A percentile compares a stretch with the other conserved stretches of the same genome.
Conservation (phyloP, 2,329 filamentous ascomycete genomes). For the Hirsutella rhossiliensis region DNA sequence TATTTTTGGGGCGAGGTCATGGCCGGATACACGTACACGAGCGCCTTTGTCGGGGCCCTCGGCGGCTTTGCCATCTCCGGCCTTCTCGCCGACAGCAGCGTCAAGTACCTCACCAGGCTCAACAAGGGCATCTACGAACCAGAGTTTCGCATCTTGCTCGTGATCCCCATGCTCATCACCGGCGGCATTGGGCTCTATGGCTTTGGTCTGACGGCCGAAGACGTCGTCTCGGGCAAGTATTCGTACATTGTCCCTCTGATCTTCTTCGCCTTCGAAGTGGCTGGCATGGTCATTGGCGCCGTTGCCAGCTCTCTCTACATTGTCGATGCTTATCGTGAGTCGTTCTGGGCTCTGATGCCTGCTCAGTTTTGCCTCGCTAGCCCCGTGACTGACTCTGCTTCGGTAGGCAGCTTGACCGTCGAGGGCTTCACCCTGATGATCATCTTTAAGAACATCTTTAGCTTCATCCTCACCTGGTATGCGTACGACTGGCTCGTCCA, state of each 20-base stretch:
- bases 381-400: slow-evolving; percentile 2
- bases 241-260: slow-evolving; percentile 64
- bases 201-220: slow-evolving; percentile 61
- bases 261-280: slow-evolving; percentile 75
- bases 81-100: slow-evolving; percentile 59
- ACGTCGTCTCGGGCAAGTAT: slow-evolving; percentile 43
- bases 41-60: slow-evolving; percentile 74
- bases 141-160: slow-evolving; percentile 75
- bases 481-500: slow-evolving; percentile 72
- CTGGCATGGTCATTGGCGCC: slow-evolving; percentile 85
- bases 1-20: slow-evolving; percentile 71
- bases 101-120: slow-evolving; percentile 53
- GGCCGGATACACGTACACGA: slow-evolving; percentile 79
- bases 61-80: slow-evolving; percentile 68
- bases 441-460: slow-evolving; percentile 92
- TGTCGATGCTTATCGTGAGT: slow-evolving; percentile 79
- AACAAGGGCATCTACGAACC: slow-evolving; percentile 84
- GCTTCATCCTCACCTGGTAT: slow-evolving; percentile 71
- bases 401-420: slow-evolving; percentile 60
- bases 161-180: slow-evolving; percentile 70
- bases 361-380: not conserved
- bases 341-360: not conserved
- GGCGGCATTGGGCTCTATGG: slow-evolving; percentile 72
- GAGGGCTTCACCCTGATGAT: slow-evolving; percentile 84
- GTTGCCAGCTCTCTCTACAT: slow-evolving; percentile 80